These are phyloP conservation scores for Trichoderma reesei DNA, from an alignment of 495 filamentous ascomycete genomes.

Conservation along the genomic window DNA sequence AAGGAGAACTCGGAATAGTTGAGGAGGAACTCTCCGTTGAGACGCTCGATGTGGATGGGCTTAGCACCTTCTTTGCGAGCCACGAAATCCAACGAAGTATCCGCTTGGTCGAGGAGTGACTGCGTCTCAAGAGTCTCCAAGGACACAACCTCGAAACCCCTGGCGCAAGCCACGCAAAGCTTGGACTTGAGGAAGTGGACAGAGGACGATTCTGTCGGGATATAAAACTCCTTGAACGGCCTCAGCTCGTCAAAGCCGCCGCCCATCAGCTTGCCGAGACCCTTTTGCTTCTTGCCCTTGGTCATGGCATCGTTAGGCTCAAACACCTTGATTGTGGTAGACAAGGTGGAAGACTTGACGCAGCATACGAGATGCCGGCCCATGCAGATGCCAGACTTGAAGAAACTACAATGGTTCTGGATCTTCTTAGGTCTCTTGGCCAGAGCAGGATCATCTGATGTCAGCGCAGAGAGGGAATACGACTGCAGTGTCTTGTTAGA, in stretches of 20 bases:
- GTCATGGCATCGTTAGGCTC: constrained; percentile 89
- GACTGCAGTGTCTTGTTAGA: constrained; percentile 85
- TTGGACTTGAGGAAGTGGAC: constrained; percentile 97
- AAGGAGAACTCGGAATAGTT: constrained; percentile 98
- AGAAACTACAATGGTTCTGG: constrained; percentile 93
- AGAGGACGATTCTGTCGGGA: constrained; percentile 89
- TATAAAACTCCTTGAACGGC: constrained; percentile 98
- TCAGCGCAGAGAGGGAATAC: constrained; percentile 72
- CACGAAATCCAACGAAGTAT: constrained; percentile 96
- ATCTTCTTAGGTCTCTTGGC: constrained; percentile 93
- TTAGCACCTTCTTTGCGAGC: constrained; percentile 83
- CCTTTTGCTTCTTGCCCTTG: constrained; percentile 81
- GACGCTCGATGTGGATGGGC: constrained; percentile 95
- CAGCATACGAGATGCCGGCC: constrained; percentile 91
- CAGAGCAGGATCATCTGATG: constrained; percentile 67
- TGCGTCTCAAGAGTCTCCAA: constrained; percentile 97
- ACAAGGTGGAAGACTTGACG: constrained; percentile 81
- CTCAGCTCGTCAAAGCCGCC: constrained; percentile 87
- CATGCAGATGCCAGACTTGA: constrained; percentile 91
- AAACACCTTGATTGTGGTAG: constrained; percentile 93
- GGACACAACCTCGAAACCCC: constrained; percentile 94
- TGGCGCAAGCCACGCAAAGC: constrained; percentile 87
- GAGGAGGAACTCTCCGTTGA: constrained; percentile 92
- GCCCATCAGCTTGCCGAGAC: constrained; percentile 89
- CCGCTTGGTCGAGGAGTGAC: constrained; percentile 91